These are phyloP conservation scores for Solanum ossicruentum DNA, from an alignment of 257 asterid genomes.

Conservation along the genomic window DNA sequence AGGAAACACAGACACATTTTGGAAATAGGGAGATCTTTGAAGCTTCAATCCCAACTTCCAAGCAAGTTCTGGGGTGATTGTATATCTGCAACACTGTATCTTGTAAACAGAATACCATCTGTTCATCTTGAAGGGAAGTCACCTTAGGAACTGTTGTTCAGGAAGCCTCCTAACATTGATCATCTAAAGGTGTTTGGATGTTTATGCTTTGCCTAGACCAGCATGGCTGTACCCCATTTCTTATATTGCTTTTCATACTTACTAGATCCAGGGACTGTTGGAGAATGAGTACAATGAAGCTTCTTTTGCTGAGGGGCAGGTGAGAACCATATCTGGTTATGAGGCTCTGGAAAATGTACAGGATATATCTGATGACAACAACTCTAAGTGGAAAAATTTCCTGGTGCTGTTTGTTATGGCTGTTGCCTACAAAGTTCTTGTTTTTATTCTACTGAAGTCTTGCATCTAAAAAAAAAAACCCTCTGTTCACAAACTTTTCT, in stretches of 20 bases:
- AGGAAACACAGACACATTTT: no score
- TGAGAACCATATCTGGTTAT: constrained; percentile 71
- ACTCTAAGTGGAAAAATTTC: constrained; percentile 73
- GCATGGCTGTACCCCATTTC: constrained; percentile 91
- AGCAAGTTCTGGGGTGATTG: no score
- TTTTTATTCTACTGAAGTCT: constrained; percentile 38
- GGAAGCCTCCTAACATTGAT: no score
- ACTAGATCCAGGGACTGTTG: constrained; percentile 73
- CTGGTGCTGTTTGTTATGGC: constrained; percentile 70
- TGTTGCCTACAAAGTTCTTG: constrained; percentile 54
- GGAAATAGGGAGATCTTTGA: no score
- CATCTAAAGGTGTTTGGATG: no score
- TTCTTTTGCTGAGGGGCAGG: constrained; percentile 83
- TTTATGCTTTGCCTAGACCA: constrained; percentile 49
- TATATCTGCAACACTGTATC: no score
- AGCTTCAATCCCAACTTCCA: no score
- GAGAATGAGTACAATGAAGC: constrained; percentile 79
- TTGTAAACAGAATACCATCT: no score
- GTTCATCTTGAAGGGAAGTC: no score
- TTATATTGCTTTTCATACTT: constrained; percentile 13
- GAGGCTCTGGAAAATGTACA: constrained; percentile 58
- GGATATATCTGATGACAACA: constrained; percentile 44
- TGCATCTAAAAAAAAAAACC: constrained; percentile 39
- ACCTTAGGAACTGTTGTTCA: no score
- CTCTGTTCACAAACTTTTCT: constrained; percentile 18